A percentile compares a stretch with the other conserved stretches of the same genome.
phyloP scores from a whole-genome alignment of 2,329 filamentous ascomycete genomes.

The Periconia macrospinosa region DNA sequence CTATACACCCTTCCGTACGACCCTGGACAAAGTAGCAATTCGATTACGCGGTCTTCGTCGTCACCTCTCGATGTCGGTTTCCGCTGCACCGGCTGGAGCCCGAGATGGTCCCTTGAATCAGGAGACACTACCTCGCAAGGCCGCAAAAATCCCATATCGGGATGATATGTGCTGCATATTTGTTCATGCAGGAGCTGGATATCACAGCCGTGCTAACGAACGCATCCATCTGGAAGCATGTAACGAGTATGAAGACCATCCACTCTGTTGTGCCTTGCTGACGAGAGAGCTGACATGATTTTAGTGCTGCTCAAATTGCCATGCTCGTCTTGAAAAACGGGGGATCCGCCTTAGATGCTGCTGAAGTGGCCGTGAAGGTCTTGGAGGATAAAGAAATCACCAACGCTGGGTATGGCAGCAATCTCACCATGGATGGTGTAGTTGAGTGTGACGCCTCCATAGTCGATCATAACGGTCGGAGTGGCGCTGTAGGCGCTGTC shows the following conservation, averaged over 20 bases:
- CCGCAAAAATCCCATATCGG: conserved; percentile 40
- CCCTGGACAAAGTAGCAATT: conserved; percentile 25
- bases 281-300: conserved; percentile 10
- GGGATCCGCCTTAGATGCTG: conserved; percentile 79
- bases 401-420: conserved; percentile 95
- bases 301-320: conserved; percentile 77
- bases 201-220: conserved; percentile 87
- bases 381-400: conserved; percentile 95
- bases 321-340: conserved; percentile 82
- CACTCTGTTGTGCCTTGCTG: background rate
- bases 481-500: conserved; percentile 89
- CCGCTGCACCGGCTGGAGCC: conserved; percentile 15
- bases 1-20: conserved; percentile 3
- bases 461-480: conserved; percentile 86
- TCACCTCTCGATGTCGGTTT: conserved; percentile 32
- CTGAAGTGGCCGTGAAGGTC: conserved; percentile 83
- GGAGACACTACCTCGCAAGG: conserved; percentile 40
- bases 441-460: conserved; percentile 96
- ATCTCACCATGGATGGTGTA: conserved; percentile 83
- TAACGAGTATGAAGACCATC: conserved; percentile 68
- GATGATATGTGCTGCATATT: conserved; percentile 75
- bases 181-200: conserved; percentile 93
- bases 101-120: conserved; percentile 25
- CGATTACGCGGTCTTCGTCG: conserved; percentile 29
- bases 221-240: conserved; percentile 81